These are phyloP conservation scores for Aurifilum marmelostoma DNA, from an alignment of 2,329 filamentous ascomycete genomes.

Conservation along the genomic window DNA sequence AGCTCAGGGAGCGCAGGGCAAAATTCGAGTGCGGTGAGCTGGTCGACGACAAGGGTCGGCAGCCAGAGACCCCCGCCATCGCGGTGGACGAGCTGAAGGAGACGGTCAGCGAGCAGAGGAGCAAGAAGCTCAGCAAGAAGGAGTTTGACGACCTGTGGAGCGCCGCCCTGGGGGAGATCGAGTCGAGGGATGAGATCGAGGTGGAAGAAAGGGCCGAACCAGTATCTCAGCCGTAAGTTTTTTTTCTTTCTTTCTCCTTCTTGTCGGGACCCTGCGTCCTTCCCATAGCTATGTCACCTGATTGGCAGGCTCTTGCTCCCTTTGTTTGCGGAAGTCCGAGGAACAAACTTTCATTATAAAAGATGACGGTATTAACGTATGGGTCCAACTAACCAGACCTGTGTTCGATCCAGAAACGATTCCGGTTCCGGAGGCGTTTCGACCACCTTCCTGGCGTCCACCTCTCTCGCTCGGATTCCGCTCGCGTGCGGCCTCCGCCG, in stretches of 20 bases:
- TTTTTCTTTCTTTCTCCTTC: slow-evolving; percentile 18
- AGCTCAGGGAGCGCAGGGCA: slow-evolving; percentile 81
- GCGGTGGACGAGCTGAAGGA: slow-evolving; percentile 77
- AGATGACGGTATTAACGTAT: slow-evolving; percentile 41
- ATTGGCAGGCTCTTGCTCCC: not conserved
- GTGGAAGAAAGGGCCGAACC: slow-evolving; percentile 40
- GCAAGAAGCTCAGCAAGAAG: slow-evolving; percentile 79
- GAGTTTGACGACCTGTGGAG: slow-evolving; percentile 92
- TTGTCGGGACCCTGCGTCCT: not conserved
- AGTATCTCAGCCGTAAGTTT: slow-evolving; percentile 56
- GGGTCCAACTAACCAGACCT: slow-evolving; percentile 81
- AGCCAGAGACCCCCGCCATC: slow-evolving; percentile 60
- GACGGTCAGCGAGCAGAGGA: slow-evolving; percentile 73
- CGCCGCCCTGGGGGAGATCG: slow-evolving; percentile 73
- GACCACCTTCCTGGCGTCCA: slow-evolving; percentile 72
- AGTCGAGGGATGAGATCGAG: slow-evolving; percentile 63
- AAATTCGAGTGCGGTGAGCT: slow-evolving; percentile 88
- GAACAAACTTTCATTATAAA: slow-evolving; percentile 34
- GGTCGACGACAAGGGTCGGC: slow-evolving; percentile 62
- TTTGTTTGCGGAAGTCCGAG: slow-evolving; percentile 28
- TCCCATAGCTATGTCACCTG: slow-evolving; percentile 21
- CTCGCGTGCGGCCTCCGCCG: slow-evolving; percentile 79
- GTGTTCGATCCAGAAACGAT: slow-evolving; percentile 73
- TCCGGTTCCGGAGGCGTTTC: slow-evolving; percentile 64
- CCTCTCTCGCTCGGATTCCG: slow-evolving; percentile 89